phyloP scores from a whole-genome alignment of 106 monocot genomes.

The Allium sativum region DNA sequence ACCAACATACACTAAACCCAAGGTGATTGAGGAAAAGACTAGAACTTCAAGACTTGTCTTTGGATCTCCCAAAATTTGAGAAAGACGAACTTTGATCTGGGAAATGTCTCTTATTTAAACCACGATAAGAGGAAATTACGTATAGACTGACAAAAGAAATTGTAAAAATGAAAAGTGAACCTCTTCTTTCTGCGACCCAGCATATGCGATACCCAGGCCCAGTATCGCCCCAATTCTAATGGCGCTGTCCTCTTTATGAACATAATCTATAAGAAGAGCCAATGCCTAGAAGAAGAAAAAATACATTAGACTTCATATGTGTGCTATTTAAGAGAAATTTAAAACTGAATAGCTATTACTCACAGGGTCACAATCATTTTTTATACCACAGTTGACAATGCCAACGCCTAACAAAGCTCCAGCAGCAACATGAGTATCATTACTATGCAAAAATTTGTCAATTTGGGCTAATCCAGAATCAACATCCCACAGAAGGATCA shows the following conservation, averaged over 20 bases:
- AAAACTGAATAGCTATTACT: slow-evolving; percentile 6
- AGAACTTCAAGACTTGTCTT: slow-evolving; percentile 83
- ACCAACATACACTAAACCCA: slow-evolving; percentile 85
- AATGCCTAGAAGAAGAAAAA: slow-evolving; percentile 48
- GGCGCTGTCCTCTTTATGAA: slow-evolving; percentile 70
- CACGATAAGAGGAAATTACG: not conserved
- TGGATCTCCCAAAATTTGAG: slow-evolving; percentile 48
- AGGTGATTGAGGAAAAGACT: slow-evolving; percentile 75
- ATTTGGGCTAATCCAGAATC: slow-evolving; percentile 91
- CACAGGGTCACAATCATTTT: slow-evolving; percentile 94
- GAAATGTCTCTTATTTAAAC: not conserved
- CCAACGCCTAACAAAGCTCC: slow-evolving; percentile 95
- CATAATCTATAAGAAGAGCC: slow-evolving; percentile 70
- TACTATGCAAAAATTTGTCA: slow-evolving; percentile 90
- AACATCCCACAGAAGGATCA: slow-evolving; percentile 96
- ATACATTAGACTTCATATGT: not conserved
- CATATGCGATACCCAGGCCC: slow-evolving; percentile 98
- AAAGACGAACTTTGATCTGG: slow-evolving; percentile 55
- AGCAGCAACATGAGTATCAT: slow-evolving; percentile 85
- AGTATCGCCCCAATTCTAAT: slow-evolving; percentile 91
- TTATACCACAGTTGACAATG: slow-evolving; percentile 89
- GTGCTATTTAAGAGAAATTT: too few relatives aligned
- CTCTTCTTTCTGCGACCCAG: slow-evolving; percentile 93
- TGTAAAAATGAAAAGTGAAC: slow-evolving; percentile 17
- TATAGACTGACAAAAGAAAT: slow-evolving; percentile 2